A percentile compares a stretch with the other conserved stretches of the same genome.
phyloP scores from a whole-genome alignment of 306 rosid genomes.

The Pueraria montana region DNA sequence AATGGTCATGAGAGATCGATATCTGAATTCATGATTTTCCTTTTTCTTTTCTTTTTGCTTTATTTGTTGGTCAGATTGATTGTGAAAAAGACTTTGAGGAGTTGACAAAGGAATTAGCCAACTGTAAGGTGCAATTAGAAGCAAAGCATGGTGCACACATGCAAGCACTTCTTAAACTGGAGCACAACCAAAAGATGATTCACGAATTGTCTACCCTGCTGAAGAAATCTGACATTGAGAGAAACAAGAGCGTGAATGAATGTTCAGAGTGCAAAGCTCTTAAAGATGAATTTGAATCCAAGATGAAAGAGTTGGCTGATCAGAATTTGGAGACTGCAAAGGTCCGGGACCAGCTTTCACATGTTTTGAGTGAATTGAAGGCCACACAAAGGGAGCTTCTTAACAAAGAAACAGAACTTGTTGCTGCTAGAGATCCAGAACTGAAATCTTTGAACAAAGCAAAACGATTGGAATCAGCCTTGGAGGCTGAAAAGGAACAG shows the following conservation, averaged over 20 bases:
- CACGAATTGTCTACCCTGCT: slow-evolving; percentile 65
- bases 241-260: slow-evolving; percentile 59
- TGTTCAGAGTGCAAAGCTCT: slow-evolving; percentile 48
- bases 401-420: slow-evolving; percentile 66
- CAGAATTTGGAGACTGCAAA: slow-evolving; percentile 50
- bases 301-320: slow-evolving; percentile 60
- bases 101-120: slow-evolving; percentile 68
- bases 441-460: slow-evolving; percentile 47
- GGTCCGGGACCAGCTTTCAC: slow-evolving; percentile 57
- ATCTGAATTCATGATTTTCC: slow-evolving; percentile 16
- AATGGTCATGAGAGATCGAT: not conserved
- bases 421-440: slow-evolving; percentile 63
- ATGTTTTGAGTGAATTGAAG: slow-evolving; percentile 60
- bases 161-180: slow-evolving; percentile 74
- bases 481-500: slow-evolving; percentile 56
- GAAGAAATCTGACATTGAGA: slow-evolving; percentile 62
- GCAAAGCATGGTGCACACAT: slow-evolving; percentile 73
- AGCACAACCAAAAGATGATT: slow-evolving; percentile 64
- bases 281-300: slow-evolving; percentile 56
- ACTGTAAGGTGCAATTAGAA: slow-evolving; percentile 77
- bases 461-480: slow-evolving; percentile 54
- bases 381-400: slow-evolving; percentile 64
- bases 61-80: slow-evolving; percentile 49
- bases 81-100: slow-evolving; percentile 67
- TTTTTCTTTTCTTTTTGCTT: not conserved